Base-by-base conservation (phyloP, 176 grass and related monocot species). In the Aegilops longissima region DNA sequence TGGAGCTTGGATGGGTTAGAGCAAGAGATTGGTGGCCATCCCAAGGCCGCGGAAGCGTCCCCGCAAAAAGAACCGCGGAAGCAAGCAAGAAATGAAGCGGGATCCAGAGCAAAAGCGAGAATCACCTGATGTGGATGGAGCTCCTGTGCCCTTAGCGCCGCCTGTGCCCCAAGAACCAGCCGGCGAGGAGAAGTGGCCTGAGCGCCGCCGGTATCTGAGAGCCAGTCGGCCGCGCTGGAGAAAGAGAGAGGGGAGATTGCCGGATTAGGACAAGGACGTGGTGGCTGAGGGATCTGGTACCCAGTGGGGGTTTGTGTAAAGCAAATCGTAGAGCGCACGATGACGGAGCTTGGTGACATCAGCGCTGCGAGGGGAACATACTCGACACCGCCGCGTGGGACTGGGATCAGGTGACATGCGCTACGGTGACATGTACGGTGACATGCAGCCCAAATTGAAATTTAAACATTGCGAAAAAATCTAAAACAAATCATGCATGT, bases 121-220 rank as follows among this genome's bases (percentile, higher is more conserved):
- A 34, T 34, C 47, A 77, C 74, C 74, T 77, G 45, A 77, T 77
- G 73, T 54, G 51, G 51, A 54, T 54, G 14, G 44, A 76, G 45
- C 44, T 27, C 45, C 74, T 9, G 25, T 14, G 44, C 25, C 25
- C 44, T 9, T 76, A 18, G 73, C 7, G 47, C 16, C 9, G 74
- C 17, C 47, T 27, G 74, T 12, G 13, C 8, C 8, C 4, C 27
- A 17, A 77, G 47, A 54, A 33, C 45, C 9, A 76, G 25, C 44
- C 14, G 7, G 42, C 42, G 45, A 17, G 42, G 72, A 76, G 44
- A 76, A 17, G 45, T 31, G 45, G 18, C 20, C 67, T 70, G 34
- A 70, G 67, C 36, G 36, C 20, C 33, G 34, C 34, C 20, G 10
- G 20, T 71, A 33, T 14, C 42, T 13, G 72, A 29, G 40, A 75